Conservation (phyloP, 495 filamentous ascomycete genomes). For the Geoglossum glabrum region DNA sequence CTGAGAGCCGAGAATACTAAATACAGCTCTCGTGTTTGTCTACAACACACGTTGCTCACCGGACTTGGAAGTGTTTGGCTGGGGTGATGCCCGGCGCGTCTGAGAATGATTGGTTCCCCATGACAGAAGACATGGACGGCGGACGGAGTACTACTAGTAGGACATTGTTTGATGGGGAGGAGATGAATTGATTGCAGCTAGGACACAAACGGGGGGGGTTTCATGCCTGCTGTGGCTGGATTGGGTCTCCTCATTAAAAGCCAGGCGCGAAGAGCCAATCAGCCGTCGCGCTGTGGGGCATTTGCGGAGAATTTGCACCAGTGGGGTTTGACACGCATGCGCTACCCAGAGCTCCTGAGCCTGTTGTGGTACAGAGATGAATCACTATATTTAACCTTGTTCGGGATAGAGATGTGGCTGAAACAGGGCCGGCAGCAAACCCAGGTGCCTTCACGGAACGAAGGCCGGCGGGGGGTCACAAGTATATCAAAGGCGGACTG, state of each 20-base stretch:
- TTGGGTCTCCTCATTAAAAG: background rate
- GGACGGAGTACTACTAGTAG: background rate
- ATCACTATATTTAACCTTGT: background rate
- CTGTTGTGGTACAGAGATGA: no score
- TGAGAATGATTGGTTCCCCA: background rate
- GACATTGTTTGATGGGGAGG: no score
- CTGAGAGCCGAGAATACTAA: background rate
- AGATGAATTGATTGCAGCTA: no score
- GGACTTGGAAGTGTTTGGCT: background rate
- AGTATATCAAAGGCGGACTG: no score
- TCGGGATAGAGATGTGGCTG: background rate
- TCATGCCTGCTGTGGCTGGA: background rate
- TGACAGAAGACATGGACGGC: background rate
- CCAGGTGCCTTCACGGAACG: no score
- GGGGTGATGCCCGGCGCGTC: background rate
- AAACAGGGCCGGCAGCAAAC: background rate
- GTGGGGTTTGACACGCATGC: background rate
- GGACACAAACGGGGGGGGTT: background rate
- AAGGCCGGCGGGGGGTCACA: no score
- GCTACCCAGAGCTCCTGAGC: no score
- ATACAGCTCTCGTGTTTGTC: background rate
- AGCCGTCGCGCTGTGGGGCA: background rate
- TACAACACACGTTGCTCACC: background rate
- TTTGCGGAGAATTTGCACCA: background rate
- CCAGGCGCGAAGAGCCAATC: background rate